A percentile compares a stretch with the other conserved stretches of the same genome.
Evolutionary conservation across 305 asterid genomes (phyloP).

Genomic region (Fraxinus sp.): DNA sequence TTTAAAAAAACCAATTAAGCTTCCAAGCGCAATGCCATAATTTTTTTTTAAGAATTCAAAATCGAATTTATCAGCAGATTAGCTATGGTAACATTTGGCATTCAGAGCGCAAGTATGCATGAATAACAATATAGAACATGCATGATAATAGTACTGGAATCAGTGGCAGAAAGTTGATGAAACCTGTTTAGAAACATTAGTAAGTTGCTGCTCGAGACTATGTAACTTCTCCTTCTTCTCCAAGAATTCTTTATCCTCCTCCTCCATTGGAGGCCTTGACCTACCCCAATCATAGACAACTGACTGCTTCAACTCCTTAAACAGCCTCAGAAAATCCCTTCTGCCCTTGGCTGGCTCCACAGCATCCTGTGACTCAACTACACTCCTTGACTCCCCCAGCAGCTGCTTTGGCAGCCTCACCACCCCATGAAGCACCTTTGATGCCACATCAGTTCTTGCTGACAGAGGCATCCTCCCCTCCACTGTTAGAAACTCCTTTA

Average conservation of each 20-base stretch:
- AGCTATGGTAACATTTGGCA: no score
- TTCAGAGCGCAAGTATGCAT: no score
- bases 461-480: slow-evolving; percentile 82
- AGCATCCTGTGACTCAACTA: slow-evolving; percentile 76
- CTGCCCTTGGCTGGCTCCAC: slow-evolving; percentile 89
- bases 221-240: slow-evolving; percentile 68
- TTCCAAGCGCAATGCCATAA: no score
- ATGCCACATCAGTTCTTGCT: slow-evolving; percentile 65
- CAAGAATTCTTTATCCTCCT: slow-evolving; percentile 69
- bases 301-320: slow-evolving; percentile 93
- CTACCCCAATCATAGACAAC: slow-evolving; percentile 89
- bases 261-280: slow-evolving; percentile 62
- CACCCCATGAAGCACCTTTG: slow-evolving; percentile 92
- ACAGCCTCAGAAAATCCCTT: slow-evolving; percentile 84
- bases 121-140: neutral
- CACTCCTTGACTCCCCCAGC: slow-evolving; percentile 63
- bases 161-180: neutral
- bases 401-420: slow-evolving; percentile 82
- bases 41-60: no score
- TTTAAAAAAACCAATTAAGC: slow-evolving; percentile 27
- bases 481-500: slow-evolving; percentile 83
- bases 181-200: slow-evolving; percentile 83
- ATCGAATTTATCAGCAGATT: neutral
- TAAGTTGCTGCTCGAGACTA: slow-evolving; percentile 83
- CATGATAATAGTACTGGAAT: neutral